These are phyloP conservation scores for Hysterangium stoloniferum DNA, from an alignment of 768 basidiomycete genomes.

Conservation along the genomic window DNA sequence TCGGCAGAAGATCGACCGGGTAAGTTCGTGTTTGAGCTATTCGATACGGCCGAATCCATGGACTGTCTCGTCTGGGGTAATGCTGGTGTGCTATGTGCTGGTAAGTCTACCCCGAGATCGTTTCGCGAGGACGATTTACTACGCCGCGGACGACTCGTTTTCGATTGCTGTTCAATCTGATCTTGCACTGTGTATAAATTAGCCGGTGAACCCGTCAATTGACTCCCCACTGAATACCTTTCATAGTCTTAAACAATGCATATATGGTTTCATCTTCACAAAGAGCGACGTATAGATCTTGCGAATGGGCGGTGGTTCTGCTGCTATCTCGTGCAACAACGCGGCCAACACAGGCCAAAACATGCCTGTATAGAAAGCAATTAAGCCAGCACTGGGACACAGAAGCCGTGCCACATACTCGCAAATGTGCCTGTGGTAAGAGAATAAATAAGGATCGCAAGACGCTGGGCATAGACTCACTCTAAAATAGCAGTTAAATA, in stretches of 20 bases:
- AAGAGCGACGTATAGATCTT: slow-evolving; percentile 81
- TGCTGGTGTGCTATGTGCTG: neutral
- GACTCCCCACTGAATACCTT: slow-evolving; percentile 68
- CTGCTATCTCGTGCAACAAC: slow-evolving; percentile 84
- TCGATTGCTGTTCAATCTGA: slow-evolving; percentile 65
- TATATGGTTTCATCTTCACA: slow-evolving; percentile 89
- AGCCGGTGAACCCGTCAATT: slow-evolving; percentile 1
- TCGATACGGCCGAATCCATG: slow-evolving; percentile 4
- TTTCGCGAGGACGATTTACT: slow-evolving; percentile 15
- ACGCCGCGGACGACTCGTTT: slow-evolving; percentile 20
- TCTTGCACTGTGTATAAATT: slow-evolving; percentile 51
- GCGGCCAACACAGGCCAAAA: slow-evolving; percentile 74
- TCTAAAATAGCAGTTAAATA: slow-evolving; percentile 92
- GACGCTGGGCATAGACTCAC: slow-evolving; percentile 42
- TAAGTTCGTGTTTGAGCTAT: neutral
- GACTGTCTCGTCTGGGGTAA: slow-evolving; percentile 5
- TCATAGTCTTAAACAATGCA: slow-evolving; percentile 77
- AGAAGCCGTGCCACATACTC: slow-evolving; percentile 48
- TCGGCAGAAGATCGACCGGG: slow-evolving; percentile 3
- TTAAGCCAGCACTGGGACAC: slow-evolving; percentile 6
- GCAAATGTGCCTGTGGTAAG: slow-evolving; percentile 62
- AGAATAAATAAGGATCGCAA: slow-evolving; percentile 14
- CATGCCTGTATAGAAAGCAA: slow-evolving; percentile 48
- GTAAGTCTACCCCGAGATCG: neutral
- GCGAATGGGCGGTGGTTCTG: slow-evolving; percentile 60